Percentiles rank a stretch among this genome's conserved stretches.
Conservation (phyloP, 768 basidiomycete species). For the Lactifluus subvellereus region DNA sequence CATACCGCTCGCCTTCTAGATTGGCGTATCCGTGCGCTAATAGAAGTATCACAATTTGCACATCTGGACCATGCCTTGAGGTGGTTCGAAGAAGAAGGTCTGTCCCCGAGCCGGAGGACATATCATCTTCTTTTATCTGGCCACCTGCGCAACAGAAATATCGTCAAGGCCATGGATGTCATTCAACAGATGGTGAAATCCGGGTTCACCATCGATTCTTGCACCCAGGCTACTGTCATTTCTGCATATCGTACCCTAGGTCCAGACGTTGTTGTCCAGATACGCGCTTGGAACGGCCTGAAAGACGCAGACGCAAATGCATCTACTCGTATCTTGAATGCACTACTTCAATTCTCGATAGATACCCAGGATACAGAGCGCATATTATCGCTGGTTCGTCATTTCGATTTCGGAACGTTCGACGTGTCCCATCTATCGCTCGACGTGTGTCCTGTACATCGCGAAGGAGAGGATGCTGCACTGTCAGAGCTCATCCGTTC, state of each 20-base stretch:
- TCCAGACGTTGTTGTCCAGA: slow-evolving; percentile 47
- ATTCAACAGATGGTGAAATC: slow-evolving; percentile 53
- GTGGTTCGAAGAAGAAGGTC: slow-evolving; percentile 43
- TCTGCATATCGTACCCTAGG: slow-evolving; percentile 57
- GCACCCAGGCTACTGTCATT: slow-evolving; percentile 56
- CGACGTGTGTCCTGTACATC: slow-evolving; percentile 3
- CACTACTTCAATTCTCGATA: slow-evolving; percentile 56
- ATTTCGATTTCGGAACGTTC: slow-evolving; percentile 36
- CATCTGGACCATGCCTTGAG: slow-evolving; percentile 41
- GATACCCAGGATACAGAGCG: slow-evolving; percentile 47
- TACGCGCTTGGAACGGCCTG: slow-evolving; percentile 45
- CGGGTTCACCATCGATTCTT: slow-evolving; percentile 47
- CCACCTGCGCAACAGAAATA: slow-evolving; percentile 61
- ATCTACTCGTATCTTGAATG: slow-evolving; percentile 59
- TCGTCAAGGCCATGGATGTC: slow-evolving; percentile 47
- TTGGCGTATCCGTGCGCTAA: slow-evolving; percentile 58
- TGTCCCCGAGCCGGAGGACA: slow-evolving; percentile 54
- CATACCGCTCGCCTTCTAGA: slow-evolving; percentile 57
- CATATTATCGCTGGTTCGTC: slow-evolving; percentile 43
- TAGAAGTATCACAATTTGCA: slow-evolving; percentile 44
- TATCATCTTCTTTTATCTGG: slow-evolving; percentile 65
- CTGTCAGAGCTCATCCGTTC: slow-evolving; percentile 7
- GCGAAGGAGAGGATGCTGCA: slow-evolving; percentile 12
- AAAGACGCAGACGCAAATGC: slow-evolving; percentile 35
- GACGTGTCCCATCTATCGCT: slow-evolving; percentile 6